Evolutionary conservation across 108 stramenopile genomes (phyloP).

Genomic region (Skeletonema potamos): DNA sequence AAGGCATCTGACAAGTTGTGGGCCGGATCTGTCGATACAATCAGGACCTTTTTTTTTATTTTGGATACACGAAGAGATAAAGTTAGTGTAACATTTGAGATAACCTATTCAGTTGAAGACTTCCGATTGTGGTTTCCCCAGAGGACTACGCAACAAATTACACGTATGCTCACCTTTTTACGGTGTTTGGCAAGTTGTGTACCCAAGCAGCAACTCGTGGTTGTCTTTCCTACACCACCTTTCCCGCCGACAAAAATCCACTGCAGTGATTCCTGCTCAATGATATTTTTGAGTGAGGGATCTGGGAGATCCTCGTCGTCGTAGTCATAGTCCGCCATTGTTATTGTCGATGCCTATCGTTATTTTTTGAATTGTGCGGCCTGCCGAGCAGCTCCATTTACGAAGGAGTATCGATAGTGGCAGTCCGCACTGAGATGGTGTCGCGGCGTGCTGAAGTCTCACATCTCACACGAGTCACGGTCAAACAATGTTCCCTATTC

Average conservation of each 20-base stretch:
- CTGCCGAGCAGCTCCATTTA: background rate
- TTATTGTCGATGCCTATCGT: background rate
- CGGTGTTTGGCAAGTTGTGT: constrained; percentile 87
- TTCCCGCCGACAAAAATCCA: constrained; percentile 99
- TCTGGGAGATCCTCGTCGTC: constrained; percentile 87
- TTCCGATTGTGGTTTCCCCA: too few relatives aligned
- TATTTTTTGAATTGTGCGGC: background rate
- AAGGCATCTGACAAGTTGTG: constrained; percentile 99
- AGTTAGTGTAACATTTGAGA: background rate
- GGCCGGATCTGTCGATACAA: constrained; percentile 98
- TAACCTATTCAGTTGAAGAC: background rate
- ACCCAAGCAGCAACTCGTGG: constrained; percentile 95
- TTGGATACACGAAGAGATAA: background rate
- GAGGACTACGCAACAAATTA: constrained; percentile 16
- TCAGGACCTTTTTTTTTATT: constrained; percentile 64
- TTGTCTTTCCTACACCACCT: constrained; percentile 99
- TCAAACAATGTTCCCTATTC: too few relatives aligned
- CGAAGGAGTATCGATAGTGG: background rate
- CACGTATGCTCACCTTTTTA: constrained; percentile 64
- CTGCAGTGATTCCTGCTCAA: constrained; percentile 93
- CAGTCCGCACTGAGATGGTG: too few relatives aligned
- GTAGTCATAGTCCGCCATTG: constrained; percentile 47
- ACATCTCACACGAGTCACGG: too few relatives aligned
- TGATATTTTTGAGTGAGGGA: constrained; percentile 91
- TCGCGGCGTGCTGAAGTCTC: too few relatives aligned